A percentile compares a stretch with the other conserved stretches of the same genome.
These are phyloP conservation scores for Acer yangbiense DNA, from an alignment of 345 rosid genomes.

Conservation along the genomic window DNA sequence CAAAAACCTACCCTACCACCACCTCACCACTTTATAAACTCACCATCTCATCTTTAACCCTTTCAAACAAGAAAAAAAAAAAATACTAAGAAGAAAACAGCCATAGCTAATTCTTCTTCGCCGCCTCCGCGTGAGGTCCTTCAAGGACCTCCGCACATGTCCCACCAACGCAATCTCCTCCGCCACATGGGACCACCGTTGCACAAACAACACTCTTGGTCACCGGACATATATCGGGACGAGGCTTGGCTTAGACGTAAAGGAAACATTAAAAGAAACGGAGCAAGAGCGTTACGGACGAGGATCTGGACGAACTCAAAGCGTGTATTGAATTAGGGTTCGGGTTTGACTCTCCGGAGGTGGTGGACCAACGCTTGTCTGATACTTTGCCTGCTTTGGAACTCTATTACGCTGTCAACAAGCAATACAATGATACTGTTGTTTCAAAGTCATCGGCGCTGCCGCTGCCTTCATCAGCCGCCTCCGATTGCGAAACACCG, in stretches of 20 bases:
- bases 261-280: conserved; percentile 44
- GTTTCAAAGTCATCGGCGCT: conserved; percentile 48
- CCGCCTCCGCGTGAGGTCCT: conserved; percentile 35
- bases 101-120: conserved; percentile 40
- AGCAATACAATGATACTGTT: conserved; percentile 51
- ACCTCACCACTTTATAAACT: conserved; percentile 21
- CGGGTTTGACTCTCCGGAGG: conserved; percentile 75
- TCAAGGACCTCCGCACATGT: conserved; percentile 38
- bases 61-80: neutral
- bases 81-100: conserved; percentile 20
- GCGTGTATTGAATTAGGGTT: conserved; percentile 87
- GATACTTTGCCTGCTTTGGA: conserved; percentile 84
- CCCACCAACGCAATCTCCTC: conserved; percentile 13
- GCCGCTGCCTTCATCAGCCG: conserved; percentile 39
- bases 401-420: conserved; percentile 84
- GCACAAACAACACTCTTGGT: conserved; percentile 81
- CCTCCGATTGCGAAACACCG: conserved; percentile 54
- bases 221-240: conserved; percentile 79
- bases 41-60: conserved; percentile 14
- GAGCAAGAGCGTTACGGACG: conserved; percentile 86
- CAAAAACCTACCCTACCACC: conserved; percentile 29
- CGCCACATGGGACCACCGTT: conserved; percentile 36
- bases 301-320: conserved; percentile 91
- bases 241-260: conserved; percentile 88
- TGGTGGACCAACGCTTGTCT: conserved; percentile 64